Evolutionary conservation across 2,329 filamentous ascomycete species (phyloP).

Genomic region (Colletotrichum viniferum): DNA sequence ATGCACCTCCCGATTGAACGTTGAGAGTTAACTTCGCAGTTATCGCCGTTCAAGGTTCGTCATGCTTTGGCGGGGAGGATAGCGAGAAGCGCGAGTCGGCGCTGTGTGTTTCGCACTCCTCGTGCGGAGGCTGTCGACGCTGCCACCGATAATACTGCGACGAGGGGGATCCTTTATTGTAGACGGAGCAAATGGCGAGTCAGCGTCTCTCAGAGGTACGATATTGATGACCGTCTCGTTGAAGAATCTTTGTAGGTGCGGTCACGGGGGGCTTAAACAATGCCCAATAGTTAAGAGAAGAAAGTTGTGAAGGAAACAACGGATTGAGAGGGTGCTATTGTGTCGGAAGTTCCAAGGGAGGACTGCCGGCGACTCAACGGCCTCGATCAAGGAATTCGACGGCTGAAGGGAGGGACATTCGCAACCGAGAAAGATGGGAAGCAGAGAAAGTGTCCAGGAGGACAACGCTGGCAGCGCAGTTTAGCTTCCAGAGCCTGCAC

Average conservation of each 20-base stretch:
- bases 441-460: not conserved
- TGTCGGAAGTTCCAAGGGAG: not conserved
- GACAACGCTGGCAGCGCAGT: not conserved
- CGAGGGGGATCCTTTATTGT: not conserved
- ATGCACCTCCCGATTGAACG: not conserved
- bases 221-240: not conserved
- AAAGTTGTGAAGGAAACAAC: not conserved
- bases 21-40: not conserved
- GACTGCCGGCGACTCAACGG: not conserved
- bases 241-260: not conserved
- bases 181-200: not conserved
- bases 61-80: not conserved
- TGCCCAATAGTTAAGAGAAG: not conserved
- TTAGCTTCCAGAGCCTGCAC: conserved; percentile 1
- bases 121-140: not conserved
- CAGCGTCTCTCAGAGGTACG: not conserved
- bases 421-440: not conserved
- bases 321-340: not conserved
- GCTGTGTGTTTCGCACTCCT: not conserved
- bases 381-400: not conserved
- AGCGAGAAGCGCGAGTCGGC: not conserved
- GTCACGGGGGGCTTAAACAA: not conserved
- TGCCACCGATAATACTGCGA: not conserved
- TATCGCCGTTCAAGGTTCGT: not conserved
- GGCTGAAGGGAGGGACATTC: not conserved